phyloP scores from a whole-genome alignment of 106 monocot genomes.

The Acorus calamus region DNA sequence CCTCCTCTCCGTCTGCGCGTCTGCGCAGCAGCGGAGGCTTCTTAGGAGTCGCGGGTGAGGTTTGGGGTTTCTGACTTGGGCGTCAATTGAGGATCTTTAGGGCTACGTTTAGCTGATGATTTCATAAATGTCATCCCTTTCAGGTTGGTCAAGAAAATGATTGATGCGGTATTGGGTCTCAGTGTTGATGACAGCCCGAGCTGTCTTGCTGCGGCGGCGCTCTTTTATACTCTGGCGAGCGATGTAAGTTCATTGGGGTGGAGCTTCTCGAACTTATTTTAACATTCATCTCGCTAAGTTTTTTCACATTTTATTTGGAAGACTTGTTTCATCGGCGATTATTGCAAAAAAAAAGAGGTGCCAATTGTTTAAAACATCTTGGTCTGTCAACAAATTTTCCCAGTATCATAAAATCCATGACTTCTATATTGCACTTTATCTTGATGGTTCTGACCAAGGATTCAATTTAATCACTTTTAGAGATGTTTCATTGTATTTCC shows the following conservation, averaged over 20 bases:
- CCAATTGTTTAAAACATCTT: too few relatives aligned
- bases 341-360: too few relatives aligned
- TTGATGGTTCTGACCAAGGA: too few relatives aligned
- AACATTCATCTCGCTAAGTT: neutral
- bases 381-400: too few relatives aligned
- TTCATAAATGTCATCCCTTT: constrained; percentile 1
- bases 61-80: neutral
- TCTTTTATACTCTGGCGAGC: constrained; percentile 76
- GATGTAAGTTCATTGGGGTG: constrained; percentile 59
- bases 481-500: too few relatives aligned
- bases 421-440: too few relatives aligned
- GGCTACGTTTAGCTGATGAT: neutral
- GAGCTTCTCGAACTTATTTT: too few relatives aligned
- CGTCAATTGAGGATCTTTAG: too few relatives aligned
- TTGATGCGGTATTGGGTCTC: constrained; percentile 74
- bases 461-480: too few relatives aligned
- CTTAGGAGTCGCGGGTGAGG: constrained; percentile 81
- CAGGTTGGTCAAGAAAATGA: constrained; percentile 77
- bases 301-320: neutral
- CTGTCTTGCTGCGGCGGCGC: constrained; percentile 68
- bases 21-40: constrained; percentile 55
- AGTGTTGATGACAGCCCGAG: constrained; percentile 75
- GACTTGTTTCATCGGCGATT: neutral
- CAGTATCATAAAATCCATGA: too few relatives aligned
- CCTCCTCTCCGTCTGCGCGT: constrained; percentile 45